These are phyloP conservation scores for Scytalidium lignicola DNA, from an alignment of 2,329 filamentous ascomycete species.

Conservation along the genomic window DNA sequence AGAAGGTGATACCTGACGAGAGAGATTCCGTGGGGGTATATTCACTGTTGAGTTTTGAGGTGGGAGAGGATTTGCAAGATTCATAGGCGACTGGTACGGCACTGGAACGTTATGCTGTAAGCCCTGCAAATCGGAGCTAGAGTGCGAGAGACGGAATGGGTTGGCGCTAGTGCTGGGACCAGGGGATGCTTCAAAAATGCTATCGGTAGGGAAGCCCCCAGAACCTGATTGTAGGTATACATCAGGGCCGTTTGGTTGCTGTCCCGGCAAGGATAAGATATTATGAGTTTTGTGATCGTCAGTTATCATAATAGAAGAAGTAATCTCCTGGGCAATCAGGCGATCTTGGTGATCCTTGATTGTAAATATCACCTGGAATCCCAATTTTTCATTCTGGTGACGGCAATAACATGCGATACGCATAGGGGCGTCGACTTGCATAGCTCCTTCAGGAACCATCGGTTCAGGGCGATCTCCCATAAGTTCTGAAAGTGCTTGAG, in stretches of 20 bases:
- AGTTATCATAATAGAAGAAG: slow-evolving; percentile 90
- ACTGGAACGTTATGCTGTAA: slow-evolving; percentile 45
- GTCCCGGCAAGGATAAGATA: slow-evolving; percentile 31
- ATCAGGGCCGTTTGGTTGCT: slow-evolving; percentile 26
- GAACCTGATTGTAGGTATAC: slow-evolving; percentile 34
- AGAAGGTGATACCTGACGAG: slow-evolving; percentile 68
- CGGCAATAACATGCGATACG: slow-evolving; percentile 96
- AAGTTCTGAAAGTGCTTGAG: slow-evolving; percentile 42
- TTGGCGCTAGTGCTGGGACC: slow-evolving; percentile 28
- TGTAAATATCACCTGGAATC: slow-evolving; percentile 91
- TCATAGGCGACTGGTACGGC: slow-evolving; percentile 18
- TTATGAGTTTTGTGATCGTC: slow-evolving; percentile 91
- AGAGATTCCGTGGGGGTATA: slow-evolving; percentile 57
- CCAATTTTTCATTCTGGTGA: slow-evolving; percentile 88
- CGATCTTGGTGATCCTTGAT: slow-evolving; percentile 75
- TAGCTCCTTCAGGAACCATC: slow-evolving; percentile 51
- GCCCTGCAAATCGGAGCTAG: slow-evolving; percentile 57
- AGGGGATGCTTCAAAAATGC: slow-evolving; percentile 19
- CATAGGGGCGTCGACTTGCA: slow-evolving; percentile 85
- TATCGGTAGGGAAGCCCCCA: slow-evolving; percentile 33
- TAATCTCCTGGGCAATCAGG: slow-evolving; percentile 78
- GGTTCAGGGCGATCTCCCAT: slow-evolving; percentile 40
- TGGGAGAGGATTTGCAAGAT: slow-evolving; percentile 30
- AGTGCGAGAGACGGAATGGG: slow-evolving; percentile 52
- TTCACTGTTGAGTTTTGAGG: slow-evolving; percentile 35